phyloP scores from a whole-genome alignment of 257 asterid genomes.

The Nicotiana attenuata region DNA sequence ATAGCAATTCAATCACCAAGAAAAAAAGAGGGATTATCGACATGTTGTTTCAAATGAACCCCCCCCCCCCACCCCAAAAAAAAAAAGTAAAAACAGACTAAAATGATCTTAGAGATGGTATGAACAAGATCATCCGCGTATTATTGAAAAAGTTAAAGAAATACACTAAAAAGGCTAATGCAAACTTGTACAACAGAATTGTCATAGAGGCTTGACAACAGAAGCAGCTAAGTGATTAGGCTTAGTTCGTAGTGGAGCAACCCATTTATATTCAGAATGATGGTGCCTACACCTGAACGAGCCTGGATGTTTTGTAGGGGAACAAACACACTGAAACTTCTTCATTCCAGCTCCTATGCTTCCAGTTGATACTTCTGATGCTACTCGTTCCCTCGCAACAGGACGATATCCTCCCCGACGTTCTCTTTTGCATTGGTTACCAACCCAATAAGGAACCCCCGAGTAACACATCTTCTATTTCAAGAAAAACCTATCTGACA shows the following conservation, averaged over 20 bases:
- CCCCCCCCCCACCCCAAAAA: no score
- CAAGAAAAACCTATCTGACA: conserved; percentile 5
- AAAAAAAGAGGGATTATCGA: neutral
- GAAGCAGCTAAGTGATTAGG: neutral
- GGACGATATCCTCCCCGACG: neutral
- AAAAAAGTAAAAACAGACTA: neutral
- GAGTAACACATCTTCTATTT: conserved; percentile 27
- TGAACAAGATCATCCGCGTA: neutral
- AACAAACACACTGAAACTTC: conserved; percentile 31
- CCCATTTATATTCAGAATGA: conserved; percentile 31
- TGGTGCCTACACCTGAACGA: conserved; percentile 32
- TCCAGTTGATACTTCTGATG: neutral
- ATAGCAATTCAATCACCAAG: no score
- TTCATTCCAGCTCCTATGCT: neutral
- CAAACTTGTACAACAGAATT: neutral
- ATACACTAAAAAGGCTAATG: neutral
- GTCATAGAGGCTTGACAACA: neutral
- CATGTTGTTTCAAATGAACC: no score
- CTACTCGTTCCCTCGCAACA: conserved; percentile 10
- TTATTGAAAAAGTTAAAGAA: neutral
- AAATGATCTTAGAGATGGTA: neutral
- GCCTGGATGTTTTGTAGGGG: conserved; percentile 38
- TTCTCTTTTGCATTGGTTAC: neutral
- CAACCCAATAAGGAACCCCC: neutral
- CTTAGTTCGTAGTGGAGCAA: conserved; percentile 12